A percentile compares a stretch with the other conserved stretches of the same genome.
Evolutionary conservation across 176 grass and related monocot species (phyloP).

Genomic region (Carex myosuroides): DNA sequence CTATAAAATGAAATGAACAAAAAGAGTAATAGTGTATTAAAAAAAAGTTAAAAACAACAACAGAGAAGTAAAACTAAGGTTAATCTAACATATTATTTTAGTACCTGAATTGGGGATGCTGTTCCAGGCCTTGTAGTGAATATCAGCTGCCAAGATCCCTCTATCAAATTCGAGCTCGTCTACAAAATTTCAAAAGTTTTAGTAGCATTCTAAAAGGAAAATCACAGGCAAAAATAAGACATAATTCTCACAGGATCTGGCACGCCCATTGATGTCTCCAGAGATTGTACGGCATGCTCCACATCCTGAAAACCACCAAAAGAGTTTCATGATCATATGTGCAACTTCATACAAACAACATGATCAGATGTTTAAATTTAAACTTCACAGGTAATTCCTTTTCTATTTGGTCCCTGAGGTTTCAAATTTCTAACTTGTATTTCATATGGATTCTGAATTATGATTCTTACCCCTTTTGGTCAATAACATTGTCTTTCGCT

Average conservation of each 20-base stretch:
- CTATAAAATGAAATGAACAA: conserved; percentile 36
- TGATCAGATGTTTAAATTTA: background rate
- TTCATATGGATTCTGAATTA: background rate
- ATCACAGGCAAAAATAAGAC: background rate
- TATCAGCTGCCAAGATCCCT: conserved; percentile 88
- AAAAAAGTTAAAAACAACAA: background rate
- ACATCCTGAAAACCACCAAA: conserved; percentile 44
- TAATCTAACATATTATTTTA: conserved; percentile 26
- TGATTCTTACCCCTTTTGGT: background rate
- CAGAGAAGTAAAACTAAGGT: background rate
- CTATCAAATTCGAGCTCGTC: conserved; percentile 76
- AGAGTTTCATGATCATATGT: background rate
- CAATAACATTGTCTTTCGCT: background rate
- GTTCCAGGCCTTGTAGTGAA: conserved; percentile 97
- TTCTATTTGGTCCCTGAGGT: background rate
- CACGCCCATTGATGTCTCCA: conserved; percentile 55
- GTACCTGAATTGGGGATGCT: conserved; percentile 90
- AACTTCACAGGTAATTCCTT: background rate
- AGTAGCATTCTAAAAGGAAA: conserved; percentile 6
- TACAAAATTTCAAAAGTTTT: conserved; percentile 33
- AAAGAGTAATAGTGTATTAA: background rate
- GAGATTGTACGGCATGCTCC: conserved; percentile 51
- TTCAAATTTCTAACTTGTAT: background rate
- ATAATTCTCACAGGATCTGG: conserved; percentile 55
- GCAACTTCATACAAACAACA: background rate